phyloP scores from a whole-genome alignment of 169 alveolate genomes.

The Eimeria zaria region DNA sequence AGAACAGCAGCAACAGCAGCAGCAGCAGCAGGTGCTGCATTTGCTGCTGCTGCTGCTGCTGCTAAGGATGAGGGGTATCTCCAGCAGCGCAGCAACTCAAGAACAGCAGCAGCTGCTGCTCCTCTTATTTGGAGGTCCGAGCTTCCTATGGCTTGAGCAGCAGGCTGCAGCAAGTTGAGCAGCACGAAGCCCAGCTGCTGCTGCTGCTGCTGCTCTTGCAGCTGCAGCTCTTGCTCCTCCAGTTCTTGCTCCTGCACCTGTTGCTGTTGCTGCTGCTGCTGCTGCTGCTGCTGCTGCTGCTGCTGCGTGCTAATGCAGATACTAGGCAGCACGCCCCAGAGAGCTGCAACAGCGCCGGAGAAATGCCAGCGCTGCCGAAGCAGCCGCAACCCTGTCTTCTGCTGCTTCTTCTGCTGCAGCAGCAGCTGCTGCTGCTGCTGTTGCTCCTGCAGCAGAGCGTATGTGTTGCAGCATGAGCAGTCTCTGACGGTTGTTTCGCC shows the following conservation, averaged over 20 bases:
- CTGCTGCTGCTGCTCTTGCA: background rate
- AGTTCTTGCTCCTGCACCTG: background rate
- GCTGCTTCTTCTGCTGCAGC: background rate
- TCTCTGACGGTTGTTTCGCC: background rate
- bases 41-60: background rate
- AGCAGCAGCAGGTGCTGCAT: slow-evolving; percentile 3
- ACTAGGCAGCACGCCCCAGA: background rate
- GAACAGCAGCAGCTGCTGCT: background rate
- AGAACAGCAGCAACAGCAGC: no score
- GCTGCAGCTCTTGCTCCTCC: no score
- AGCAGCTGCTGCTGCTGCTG: background rate
- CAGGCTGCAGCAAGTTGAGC: slow-evolving; percentile 21
- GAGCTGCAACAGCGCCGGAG: background rate
- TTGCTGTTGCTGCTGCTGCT: background rate
- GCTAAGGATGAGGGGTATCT: background rate
- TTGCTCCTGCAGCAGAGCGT: background rate
- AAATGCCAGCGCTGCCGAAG: background rate
- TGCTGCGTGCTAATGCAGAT: background rate
- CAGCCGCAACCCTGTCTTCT: background rate
- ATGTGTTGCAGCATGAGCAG: background rate
- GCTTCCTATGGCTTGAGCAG: background rate
- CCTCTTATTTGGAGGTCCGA: background rate
- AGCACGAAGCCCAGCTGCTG: background rate
- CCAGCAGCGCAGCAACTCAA: background rate
- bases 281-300: slow-evolving; percentile 1